Evolutionary conservation across 2,329 filamentous ascomycete genomes (phyloP).

Genomic region (Pyrenochaeta sp.): DNA sequence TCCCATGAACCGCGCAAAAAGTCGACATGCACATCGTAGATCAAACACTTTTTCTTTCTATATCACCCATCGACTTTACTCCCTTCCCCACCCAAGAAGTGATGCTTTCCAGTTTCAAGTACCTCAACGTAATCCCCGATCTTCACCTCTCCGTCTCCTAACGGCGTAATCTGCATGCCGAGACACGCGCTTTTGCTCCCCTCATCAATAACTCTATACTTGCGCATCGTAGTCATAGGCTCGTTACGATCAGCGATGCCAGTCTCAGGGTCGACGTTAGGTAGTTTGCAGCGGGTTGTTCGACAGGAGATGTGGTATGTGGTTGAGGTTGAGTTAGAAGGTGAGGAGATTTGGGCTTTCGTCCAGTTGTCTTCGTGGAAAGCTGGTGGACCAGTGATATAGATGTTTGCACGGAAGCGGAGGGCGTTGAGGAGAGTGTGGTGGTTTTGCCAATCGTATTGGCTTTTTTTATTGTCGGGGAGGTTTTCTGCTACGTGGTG

Average conservation of each 20-base stretch:
- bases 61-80: constrained; percentile 12
- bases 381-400: constrained; percentile 68
- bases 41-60: neutral
- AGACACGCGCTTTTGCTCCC: constrained; percentile 68
- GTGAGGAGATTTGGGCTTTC: constrained; percentile 51
- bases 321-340: neutral
- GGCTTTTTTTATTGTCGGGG: constrained; percentile 51
- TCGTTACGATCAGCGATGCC: constrained; percentile 65
- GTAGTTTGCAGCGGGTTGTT: constrained; percentile 74
- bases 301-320: constrained; percentile 64
- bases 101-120: constrained; percentile 44
- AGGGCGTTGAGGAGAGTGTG: constrained; percentile 65
- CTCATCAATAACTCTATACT: constrained; percentile 67
- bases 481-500: constrained; percentile 67
- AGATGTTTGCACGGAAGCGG: constrained; percentile 77
- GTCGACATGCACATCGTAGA: neutral
- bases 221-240: constrained; percentile 67
- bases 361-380: constrained; percentile 79
- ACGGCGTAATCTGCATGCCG: constrained; percentile 72
- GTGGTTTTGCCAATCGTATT: constrained; percentile 50
- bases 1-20: too few species aligned
- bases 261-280: constrained; percentile 71
- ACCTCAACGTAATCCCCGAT: constrained; percentile 47
- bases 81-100: constrained; percentile 28
- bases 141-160: constrained; percentile 38